Evolutionary conservation across 306 rosid species (phyloP), one percentile per base, ranked within the genome.

Genomic region (Luffa acutangula): DNA sequence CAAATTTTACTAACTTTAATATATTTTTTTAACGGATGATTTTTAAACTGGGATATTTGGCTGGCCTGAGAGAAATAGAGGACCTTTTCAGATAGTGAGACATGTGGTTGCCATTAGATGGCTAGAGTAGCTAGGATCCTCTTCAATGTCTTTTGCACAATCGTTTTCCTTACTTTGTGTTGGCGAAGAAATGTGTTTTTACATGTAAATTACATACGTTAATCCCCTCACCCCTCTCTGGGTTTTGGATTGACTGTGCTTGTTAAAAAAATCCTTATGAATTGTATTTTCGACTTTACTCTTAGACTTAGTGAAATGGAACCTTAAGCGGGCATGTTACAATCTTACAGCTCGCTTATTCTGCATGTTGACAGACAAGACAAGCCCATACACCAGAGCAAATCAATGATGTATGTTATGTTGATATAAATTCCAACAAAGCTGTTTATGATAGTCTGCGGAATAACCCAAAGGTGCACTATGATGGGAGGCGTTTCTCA

Each of bases 391-490:
- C 94, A 3, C 92, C 91, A 5, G 96, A 88, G 82, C 98, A 87
- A 82, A 96, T 96, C 81, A 96, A 93, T 84, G 90, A 91, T 82
- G 84, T 85, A 3, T 91, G 96, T 77, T 90, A 91, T 79, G 99
- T 96, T 56, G 97, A 96, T 86, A 81, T 83, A 82, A 91, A 85
- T 39, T 87, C 96, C 58, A 96, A 96, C 87, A 96, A 89, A 76
- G 91, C 89, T 81, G 99, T 96, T 80, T 96, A 87, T 80, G 97
- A 96, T 20, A 96, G 89, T 84, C 81, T 96, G 89, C 87, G 94
- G 86, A 90, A 96, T 82, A 93, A 93, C 79, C 98, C 87, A n/a
- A 96, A 96, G 90, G 91, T 96, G 20, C 83, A 82, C 81, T 91
- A 85, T 82, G 99, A 96, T 43, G 98, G 98, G 84, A 91, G 81